phyloP scores from a whole-genome alignment of 2,329 filamentous ascomycete species.

The Pestalotiopsis fici region DNA sequence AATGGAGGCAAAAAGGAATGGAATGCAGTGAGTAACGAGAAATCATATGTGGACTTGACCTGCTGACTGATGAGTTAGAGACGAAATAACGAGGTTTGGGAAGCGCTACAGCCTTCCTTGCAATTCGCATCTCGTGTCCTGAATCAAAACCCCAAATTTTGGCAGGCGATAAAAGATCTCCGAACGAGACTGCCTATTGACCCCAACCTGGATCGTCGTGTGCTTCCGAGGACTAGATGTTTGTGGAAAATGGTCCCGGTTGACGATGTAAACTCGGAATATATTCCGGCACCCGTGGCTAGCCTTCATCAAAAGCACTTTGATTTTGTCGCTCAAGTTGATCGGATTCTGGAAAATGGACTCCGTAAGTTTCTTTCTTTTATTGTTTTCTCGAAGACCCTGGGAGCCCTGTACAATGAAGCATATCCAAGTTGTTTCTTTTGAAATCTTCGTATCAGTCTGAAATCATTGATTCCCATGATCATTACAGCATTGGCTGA shows the following conservation, averaged over 20 bases:
- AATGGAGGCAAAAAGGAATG: conserved; percentile 21
- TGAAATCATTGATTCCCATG: too few relatives aligned
- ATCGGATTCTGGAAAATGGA: not conserved
- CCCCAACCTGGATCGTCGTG: not conserved
- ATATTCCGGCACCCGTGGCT: not conserved
- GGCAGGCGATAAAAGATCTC: conserved; percentile 20
- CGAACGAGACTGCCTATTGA: conserved; percentile 13
- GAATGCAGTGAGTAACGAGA: conserved; percentile 9
- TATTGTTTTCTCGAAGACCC: too few relatives aligned
- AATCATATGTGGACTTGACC: not conserved
- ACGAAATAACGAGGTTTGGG: conserved; percentile 24
- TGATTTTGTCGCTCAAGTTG: not conserved
- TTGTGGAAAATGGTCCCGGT: conserved; percentile 5
- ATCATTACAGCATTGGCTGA: not conserved
- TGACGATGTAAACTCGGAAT: not conserved
- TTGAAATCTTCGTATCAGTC: too few relatives aligned
- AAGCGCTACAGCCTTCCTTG: conserved; percentile 25
- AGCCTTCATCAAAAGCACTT: not conserved
- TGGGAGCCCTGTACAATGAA: too few relatives aligned
- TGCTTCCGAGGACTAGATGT: not conserved
- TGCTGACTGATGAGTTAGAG: not conserved
- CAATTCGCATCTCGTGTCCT: conserved; percentile 20
- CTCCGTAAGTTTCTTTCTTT: not conserved
- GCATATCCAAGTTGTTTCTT: too few relatives aligned
- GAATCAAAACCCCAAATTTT: conserved; percentile 8